A percentile compares a stretch with the other conserved stretches of the same genome.
Conservation (phyloP, 345 rosid genomes). For the Rhodamnia argentea region DNA sequence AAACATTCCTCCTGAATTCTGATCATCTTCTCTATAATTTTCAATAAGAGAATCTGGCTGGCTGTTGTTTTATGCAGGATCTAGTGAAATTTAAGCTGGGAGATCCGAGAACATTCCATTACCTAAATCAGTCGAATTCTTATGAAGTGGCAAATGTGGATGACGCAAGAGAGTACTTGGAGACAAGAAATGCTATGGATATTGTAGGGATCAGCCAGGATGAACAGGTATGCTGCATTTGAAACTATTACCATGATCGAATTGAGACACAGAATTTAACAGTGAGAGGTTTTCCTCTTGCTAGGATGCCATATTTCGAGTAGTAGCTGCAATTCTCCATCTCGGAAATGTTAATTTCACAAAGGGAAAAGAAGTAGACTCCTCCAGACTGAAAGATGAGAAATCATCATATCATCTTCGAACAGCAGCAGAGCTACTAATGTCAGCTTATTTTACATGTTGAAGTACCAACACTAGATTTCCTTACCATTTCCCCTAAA, state of each 20-base stretch:
- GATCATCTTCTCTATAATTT: neutral
- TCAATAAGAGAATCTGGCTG: slow-evolving; percentile 17
- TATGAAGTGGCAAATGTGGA: slow-evolving; percentile 71
- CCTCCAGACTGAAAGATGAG: slow-evolving; percentile 89
- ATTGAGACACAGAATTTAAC: slow-evolving; percentile 20
- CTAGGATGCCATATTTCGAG: slow-evolving; percentile 91
- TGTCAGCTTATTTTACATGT: slow-evolving; percentile 34
- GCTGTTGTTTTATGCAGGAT: slow-evolving; percentile 30
- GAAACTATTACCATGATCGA: neutral
- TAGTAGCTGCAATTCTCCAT: slow-evolving; percentile 93
- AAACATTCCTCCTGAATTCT: neutral
- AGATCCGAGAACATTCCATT: slow-evolving; percentile 63
- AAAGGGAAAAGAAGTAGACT: slow-evolving; percentile 83
- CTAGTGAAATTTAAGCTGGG: slow-evolving; percentile 71
- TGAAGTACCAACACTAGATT: slow-evolving; percentile 27
- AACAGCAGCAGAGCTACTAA: slow-evolving; percentile 76
- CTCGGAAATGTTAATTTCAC: slow-evolving; percentile 90
- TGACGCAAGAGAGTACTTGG: slow-evolving; percentile 86
- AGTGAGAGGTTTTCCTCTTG: slow-evolving; percentile 34
- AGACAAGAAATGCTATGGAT: slow-evolving; percentile 98
- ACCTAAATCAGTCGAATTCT: slow-evolving; percentile 86
- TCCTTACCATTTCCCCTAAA: neutral
- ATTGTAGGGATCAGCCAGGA: slow-evolving; percentile 96
- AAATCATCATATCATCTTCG: slow-evolving; percentile 83
- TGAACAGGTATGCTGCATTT: slow-evolving; percentile 61